These are phyloP conservation scores for Mycothermus thermophilus DNA, from an alignment of 495 filamentous ascomycete species.

Conservation along the genomic window DNA sequence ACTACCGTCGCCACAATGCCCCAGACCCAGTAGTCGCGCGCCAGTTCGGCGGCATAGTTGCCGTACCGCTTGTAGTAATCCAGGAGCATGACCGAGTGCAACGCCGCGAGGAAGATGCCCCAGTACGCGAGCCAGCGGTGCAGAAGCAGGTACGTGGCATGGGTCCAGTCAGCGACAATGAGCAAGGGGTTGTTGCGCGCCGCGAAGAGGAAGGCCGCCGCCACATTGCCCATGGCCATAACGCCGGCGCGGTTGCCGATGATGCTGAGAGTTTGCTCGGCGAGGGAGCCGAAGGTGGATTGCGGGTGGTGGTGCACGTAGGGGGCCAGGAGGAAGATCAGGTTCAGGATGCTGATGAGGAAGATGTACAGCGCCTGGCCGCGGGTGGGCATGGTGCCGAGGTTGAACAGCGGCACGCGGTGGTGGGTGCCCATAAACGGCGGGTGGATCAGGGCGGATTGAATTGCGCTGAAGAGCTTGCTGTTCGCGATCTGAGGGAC, in stretches of 20 bases:
- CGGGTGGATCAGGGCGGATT: constrained; percentile 15
- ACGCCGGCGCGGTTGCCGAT: constrained; percentile 28
- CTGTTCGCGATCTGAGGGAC: constrained; percentile 1
- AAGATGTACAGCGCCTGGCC: constrained; percentile 24
- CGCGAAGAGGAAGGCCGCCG: constrained; percentile 25
- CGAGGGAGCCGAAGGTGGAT: constrained; percentile 5
- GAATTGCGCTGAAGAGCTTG: neutral
- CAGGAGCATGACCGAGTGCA: constrained; percentile 3
- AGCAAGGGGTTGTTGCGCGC: constrained; percentile 33
- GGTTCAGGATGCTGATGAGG: constrained; percentile 20
- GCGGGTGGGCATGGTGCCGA: constrained; percentile 19
- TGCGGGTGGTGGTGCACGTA: constrained; percentile 12
- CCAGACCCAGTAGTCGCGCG: constrained; percentile 10
- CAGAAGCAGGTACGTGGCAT: constrained; percentile 29
- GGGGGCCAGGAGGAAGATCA: constrained; percentile 16
- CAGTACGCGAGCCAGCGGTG: constrained; percentile 26
- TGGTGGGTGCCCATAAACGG: constrained; percentile 15
- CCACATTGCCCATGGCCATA: constrained; percentile 20
- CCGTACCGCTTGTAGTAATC: neutral
- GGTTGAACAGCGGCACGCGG: constrained; percentile 4
- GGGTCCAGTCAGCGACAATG: constrained; percentile 30
- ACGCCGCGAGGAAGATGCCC: neutral
- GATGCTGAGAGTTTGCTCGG: constrained; percentile 7
- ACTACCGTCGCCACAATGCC: constrained; percentile 8
- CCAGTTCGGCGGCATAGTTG: constrained; percentile 14